Conservation (phyloP, 139 green algal genomes). For the Chlorella vulgaris region DNA sequence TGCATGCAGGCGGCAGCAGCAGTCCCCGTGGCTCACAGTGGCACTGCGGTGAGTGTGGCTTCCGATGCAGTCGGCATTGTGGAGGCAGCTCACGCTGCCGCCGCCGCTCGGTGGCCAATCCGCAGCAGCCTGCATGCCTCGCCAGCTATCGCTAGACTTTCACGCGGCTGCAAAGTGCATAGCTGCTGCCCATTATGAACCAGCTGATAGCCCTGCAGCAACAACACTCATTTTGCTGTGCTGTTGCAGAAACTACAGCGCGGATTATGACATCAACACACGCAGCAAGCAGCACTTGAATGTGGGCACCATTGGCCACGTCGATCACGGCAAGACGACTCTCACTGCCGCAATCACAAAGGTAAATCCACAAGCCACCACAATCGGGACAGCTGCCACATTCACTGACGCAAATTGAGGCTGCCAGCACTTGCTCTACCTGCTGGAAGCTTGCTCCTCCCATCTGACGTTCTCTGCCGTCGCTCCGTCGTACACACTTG, state of each 20-base stretch:
- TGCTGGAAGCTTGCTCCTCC: no score
- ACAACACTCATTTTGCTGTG: no score
- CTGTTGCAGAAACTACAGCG: conserved; percentile 20
- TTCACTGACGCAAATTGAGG: no score
- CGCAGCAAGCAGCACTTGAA: conserved; percentile 49
- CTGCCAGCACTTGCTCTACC: no score
- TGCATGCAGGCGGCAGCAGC: conserved; percentile 17
- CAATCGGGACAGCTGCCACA: no score
- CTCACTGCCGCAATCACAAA: conserved; percentile 96
- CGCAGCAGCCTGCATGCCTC: background rate
- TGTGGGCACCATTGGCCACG: conserved; percentile 98
- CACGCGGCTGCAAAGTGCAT: no score
- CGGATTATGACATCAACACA: conserved; percentile 91
- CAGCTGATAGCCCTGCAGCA: no score
- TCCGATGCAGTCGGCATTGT: background rate
- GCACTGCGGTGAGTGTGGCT: background rate
- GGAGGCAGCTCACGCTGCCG: background rate
- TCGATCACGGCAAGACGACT: conserved; percentile 99
- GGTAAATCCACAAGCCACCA: conserved; percentile 50
- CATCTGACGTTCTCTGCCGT: no score
- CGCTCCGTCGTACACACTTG: background rate
- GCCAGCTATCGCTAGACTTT: no score
- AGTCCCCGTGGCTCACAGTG: conserved; percentile 11
- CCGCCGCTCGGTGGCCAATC: background rate
- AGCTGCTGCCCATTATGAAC: no score